Conservation (phyloP, 192 early-diverging fungal genomes). For the Chytriomyces confervae region DNA sequence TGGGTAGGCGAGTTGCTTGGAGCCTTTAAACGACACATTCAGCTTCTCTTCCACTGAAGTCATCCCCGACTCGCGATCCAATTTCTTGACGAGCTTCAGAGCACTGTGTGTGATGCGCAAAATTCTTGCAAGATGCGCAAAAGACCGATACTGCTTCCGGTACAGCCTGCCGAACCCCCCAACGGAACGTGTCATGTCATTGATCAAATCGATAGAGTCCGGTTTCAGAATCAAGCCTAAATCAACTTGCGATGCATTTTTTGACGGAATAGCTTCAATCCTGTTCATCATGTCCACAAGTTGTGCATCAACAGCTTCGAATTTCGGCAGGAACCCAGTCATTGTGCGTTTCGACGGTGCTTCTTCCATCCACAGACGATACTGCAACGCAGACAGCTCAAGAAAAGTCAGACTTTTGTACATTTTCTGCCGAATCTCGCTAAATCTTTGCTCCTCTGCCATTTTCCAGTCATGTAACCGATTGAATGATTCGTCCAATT, state of each 20-base stretch:
- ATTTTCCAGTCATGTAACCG: neutral
- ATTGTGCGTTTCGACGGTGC: neutral
- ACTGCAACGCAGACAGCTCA: slow-evolving; percentile 1
- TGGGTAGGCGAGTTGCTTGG: neutral
- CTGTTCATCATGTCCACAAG: neutral
- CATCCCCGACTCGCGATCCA: neutral
- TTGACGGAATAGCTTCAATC: neutral
- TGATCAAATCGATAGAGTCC: neutral
- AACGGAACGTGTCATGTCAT: neutral
- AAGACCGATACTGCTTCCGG: neutral
- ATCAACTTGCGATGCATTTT: no score
- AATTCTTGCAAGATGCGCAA: neutral
- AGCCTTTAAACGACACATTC: neutral
- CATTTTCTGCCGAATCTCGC: neutral
- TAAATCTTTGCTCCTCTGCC: neutral
- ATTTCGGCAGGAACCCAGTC: neutral
- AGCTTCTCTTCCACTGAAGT: neutral
- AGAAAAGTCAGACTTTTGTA: neutral
- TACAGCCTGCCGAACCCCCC: neutral
- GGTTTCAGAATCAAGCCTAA: neutral
- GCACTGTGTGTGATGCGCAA: neutral
- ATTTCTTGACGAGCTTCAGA: neutral
- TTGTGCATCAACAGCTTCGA: neutral
- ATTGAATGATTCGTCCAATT: neutral
- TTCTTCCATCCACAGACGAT: neutral